These are phyloP conservation scores for Vickermania spadyakhi DNA, from an alignment of 208 protist species.

Conservation along the genomic window DNA sequence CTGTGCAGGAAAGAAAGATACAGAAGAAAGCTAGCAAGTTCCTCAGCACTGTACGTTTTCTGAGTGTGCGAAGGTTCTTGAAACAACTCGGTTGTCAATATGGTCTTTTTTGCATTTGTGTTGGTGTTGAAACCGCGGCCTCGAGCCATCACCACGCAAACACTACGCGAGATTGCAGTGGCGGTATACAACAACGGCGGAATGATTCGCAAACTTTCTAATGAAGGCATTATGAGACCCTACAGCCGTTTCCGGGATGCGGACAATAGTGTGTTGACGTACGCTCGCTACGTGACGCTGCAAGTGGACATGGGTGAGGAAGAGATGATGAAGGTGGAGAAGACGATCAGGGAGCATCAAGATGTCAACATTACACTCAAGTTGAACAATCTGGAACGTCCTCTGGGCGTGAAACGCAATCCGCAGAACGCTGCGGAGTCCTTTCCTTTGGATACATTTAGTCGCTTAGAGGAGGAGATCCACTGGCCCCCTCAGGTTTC, in stretches of 20 bases:
- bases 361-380: constrained; percentile 74
- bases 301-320: constrained; percentile 84
- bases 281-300: constrained; percentile 77
- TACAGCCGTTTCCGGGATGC: constrained; percentile 76
- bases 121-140: constrained; percentile 78
- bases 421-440: constrained; percentile 25
- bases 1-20: no score
- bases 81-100: constrained; percentile 10
- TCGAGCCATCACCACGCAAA: constrained; percentile 59
- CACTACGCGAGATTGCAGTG: constrained; percentile 68
- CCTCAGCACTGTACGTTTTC: no score
- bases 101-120: constrained; percentile 86
- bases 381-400: constrained; percentile 66
- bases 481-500: constrained; percentile 86
- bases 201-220: constrained; percentile 69
- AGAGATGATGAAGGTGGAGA: constrained; percentile 67
- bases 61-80: no score
- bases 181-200: constrained; percentile 68
- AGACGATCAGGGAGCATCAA: constrained; percentile 67
- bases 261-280: constrained; percentile 65
- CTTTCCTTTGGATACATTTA: constrained; percentile 85
- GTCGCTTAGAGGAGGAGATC: constrained; percentile 80
- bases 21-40: no score
- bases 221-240: constrained; percentile 85
- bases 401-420: constrained; percentile 56